Conservation (phyloP, 1,284 basidiomycete species). For the Cutaneotrichosporon mucoides region DNA sequence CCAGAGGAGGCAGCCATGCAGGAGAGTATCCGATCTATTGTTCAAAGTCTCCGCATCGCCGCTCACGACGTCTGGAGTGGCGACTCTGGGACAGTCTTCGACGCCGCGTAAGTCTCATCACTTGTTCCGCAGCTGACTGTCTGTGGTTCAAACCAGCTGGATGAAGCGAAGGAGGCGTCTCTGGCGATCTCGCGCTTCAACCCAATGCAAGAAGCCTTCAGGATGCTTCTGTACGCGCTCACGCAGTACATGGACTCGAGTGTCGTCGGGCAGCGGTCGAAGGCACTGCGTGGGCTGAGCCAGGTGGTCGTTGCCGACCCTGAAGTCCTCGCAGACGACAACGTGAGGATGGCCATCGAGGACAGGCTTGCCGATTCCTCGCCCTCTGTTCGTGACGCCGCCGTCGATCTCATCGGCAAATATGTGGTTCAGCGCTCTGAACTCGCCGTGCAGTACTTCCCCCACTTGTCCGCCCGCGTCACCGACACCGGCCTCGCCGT, state of each 20-base stretch:
- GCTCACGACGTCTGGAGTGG: conserved; percentile 29
- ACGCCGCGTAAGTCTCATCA: conserved; percentile 24
- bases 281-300: conserved; percentile 79
- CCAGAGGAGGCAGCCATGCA: conserved; percentile 20
- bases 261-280: conserved; percentile 81
- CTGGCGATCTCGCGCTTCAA: conserved; percentile 73
- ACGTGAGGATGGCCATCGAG: conserved; percentile 77
- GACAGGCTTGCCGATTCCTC: conserved; percentile 83
- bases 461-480: conserved; percentile 77
- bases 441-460: conserved; percentile 79
- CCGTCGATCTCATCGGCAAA: conserved; percentile 91
- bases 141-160: conserved; percentile 32
- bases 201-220: conserved; percentile 68
- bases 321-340: conserved; percentile 57
- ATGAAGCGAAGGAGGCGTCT: conserved; percentile 44
- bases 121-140: conserved; percentile 6
- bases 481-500: conserved; percentile 89
- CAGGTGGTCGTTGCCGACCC: conserved; percentile 81
- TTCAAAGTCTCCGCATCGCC: conserved; percentile 20
- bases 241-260: conserved; percentile 71
- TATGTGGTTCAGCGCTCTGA: conserved; percentile 84
- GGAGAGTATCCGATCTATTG: conserved; percentile 26
- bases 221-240: conserved; percentile 69
- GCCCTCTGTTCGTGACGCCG: conserved; percentile 88
- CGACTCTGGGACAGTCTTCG: conserved; percentile 33